Base-by-base conservation (phyloP, 352 stramenopile species). In the Blastocystis sp. region DNA sequence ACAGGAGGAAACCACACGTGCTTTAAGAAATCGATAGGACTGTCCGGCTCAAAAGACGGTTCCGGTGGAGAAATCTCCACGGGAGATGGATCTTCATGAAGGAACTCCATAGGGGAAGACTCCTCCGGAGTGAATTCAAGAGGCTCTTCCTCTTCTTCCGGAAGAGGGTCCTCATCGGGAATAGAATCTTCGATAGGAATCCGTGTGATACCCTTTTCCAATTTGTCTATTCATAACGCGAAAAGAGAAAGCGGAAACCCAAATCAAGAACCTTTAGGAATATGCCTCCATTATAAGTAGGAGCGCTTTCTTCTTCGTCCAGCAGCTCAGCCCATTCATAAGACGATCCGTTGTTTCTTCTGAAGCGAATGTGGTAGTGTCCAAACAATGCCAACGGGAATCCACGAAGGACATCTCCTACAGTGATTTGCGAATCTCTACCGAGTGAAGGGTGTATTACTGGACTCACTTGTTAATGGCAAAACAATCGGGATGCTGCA, bases 231-330 rank as follows among this genome's bases (percentile, higher is more conserved):
- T 34, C 28, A 34, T 34, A 34, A 34, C 28, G 28, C 28, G 28
- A 34, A 34, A 34, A 34, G 28, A 34, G 28, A 34, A 34, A 34
- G 28, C 28, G 0, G 28, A 34, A 34, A 34, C 28, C 28, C 28
- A 34, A 34, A 64, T 64, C n/a, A 64, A 64, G 59, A 64, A 64
- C 59, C 21, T 24, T 64, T 64, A 64, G n/a, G 59, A 64, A 64
- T 21, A 64, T 64, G n/a, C 59, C n/a, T 64, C 59, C 59, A 64
- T 64, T 64, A 64, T 64, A 64, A n/a, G n/a, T n/a, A 64, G 59
- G 59, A 64, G 59, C 59, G 21, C n/a, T 64, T 64, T 64, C 21
- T n/a, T 21, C 59, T 64, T n/a, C 21, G n/a, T 64, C 59, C n/a
- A n/a, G 59, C 21, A 24, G 21, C 21, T 64, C 59, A n/a, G n/a